These are phyloP conservation scores for Fraxinus cuspidata DNA, from an alignment of 257 asterid genomes.

Conservation along the genomic window DNA sequence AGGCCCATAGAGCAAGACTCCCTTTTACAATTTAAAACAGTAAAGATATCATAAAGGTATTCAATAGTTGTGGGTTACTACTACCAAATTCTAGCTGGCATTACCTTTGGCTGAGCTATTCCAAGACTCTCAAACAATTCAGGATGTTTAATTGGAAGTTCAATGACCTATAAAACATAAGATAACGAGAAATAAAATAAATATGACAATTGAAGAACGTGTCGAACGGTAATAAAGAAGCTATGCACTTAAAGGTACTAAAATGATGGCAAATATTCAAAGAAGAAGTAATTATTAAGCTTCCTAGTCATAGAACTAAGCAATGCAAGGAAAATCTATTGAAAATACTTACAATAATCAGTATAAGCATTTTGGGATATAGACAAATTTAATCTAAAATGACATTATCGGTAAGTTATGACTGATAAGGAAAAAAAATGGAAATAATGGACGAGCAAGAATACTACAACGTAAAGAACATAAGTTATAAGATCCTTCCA, in stretches of 20 bases:
- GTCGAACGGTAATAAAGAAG: not conserved
- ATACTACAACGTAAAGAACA: not conserved
- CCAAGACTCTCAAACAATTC: conserved; percentile 66
- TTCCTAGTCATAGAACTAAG: not conserved
- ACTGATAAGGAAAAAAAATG: not conserved
- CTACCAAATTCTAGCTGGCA: not conserved
- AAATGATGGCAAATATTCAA: not conserved
- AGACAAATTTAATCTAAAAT: not conserved
- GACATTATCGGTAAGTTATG: not conserved
- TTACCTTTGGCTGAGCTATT: conserved; percentile 78
- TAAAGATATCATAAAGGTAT: conserved; percentile 7
- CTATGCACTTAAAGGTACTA: conserved; percentile 2
- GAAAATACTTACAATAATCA: not conserved
- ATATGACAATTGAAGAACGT: not conserved
- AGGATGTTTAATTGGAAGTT: conserved; percentile 67
- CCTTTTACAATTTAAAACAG: conserved; percentile 36
- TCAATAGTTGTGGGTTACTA: not conserved
- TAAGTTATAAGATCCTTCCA: not conserved
- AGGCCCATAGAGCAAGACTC: conserved; percentile 65
- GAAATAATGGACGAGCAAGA: not conserved
- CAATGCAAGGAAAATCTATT: not conserved
- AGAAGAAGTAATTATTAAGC: not conserved
- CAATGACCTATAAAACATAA: conserved; percentile 48
- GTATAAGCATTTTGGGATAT: not conserved
- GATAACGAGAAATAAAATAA: conserved; percentile 17